phyloP scores from a whole-genome alignment of 306 rosid species.

The Pachyrhizus erosus region DNA sequence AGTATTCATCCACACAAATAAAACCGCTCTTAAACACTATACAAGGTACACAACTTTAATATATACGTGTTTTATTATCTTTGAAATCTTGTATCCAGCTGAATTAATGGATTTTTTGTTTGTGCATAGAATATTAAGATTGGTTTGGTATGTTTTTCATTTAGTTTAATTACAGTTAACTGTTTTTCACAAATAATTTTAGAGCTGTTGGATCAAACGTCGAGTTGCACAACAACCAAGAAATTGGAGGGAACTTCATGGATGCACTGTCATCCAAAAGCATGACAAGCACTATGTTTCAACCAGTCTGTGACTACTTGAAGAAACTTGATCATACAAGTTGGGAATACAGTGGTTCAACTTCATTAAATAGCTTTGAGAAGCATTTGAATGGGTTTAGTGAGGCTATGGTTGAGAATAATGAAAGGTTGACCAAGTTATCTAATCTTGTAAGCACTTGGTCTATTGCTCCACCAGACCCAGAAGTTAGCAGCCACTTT shows the following conservation, averaged over 20 bases:
- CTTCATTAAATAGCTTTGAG: slow-evolving; percentile 58
- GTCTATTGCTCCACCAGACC: slow-evolving; percentile 90
- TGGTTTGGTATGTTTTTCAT: not conserved
- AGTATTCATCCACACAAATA: not conserved
- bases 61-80: not conserved
- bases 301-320: slow-evolving; percentile 81
- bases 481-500: slow-evolving; percentile 54
- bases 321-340: slow-evolving; percentile 68
- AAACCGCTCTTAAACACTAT: not conserved
- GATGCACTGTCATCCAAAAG: slow-evolving; percentile 71
- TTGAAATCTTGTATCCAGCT: not conserved
- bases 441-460: slow-evolving; percentile 81
- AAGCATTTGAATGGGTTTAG: slow-evolving; percentile 61
- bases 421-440: slow-evolving; percentile 67
- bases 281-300: slow-evolving; percentile 58
- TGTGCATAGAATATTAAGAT: not conserved
- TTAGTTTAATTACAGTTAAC: not conserved
- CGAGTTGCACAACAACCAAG: slow-evolving; percentile 57
- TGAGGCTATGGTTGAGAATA: slow-evolving; percentile 53
- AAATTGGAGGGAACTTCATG: slow-evolving; percentile 66
- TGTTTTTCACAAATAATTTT: not conserved
- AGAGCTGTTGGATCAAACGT: slow-evolving; percentile 73
- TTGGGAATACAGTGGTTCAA: slow-evolving; percentile 64
- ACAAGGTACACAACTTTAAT: not conserved
- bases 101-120: not conserved